phyloP scores from a whole-genome alignment of 768 basidiomycete genomes.

The Scleroderma citrinum region DNA sequence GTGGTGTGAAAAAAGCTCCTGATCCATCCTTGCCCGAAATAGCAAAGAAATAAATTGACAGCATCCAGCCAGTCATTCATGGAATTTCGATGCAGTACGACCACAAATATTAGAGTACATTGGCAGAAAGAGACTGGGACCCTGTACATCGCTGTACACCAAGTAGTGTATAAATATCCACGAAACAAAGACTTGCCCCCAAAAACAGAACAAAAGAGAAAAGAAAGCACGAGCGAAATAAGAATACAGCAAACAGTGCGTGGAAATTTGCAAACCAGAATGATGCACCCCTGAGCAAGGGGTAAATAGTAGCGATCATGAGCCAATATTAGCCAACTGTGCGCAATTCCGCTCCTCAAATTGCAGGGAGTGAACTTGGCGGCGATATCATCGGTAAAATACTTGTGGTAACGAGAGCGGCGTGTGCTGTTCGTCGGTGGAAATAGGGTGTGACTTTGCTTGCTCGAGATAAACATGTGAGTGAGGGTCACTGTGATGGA shows the following conservation, averaged over 20 bases:
- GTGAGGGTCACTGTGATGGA: constrained; percentile 3
- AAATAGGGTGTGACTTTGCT: no score
- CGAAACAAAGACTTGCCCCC: no score
- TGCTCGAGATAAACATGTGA: not conserved
- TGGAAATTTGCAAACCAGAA: not conserved
- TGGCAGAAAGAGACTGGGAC: no score
- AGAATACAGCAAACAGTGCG: not conserved
- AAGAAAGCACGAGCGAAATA: not conserved
- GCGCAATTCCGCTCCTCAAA: not conserved
- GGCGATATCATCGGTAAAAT: not conserved
- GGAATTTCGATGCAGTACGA: no score
- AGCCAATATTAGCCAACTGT: not conserved
- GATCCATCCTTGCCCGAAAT: no score
- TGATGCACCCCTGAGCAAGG: not conserved
- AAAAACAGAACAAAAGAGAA: not conserved
- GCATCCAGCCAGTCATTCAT: no score
- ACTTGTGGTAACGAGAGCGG: not conserved
- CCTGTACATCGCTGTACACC: no score
- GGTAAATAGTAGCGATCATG: not conserved
- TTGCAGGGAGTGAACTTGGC: not conserved
- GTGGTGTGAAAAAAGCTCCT: no score
- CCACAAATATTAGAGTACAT: no score
- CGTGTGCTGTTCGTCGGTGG: no score
- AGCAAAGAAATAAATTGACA: no score
- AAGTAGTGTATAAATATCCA: no score